A percentile compares a stretch with the other conserved stretches of the same genome.
These are phyloP conservation scores for Nannizziopsis barbatae DNA, from an alignment of 2,329 filamentous ascomycete genomes.

Conservation along the genomic window DNA sequence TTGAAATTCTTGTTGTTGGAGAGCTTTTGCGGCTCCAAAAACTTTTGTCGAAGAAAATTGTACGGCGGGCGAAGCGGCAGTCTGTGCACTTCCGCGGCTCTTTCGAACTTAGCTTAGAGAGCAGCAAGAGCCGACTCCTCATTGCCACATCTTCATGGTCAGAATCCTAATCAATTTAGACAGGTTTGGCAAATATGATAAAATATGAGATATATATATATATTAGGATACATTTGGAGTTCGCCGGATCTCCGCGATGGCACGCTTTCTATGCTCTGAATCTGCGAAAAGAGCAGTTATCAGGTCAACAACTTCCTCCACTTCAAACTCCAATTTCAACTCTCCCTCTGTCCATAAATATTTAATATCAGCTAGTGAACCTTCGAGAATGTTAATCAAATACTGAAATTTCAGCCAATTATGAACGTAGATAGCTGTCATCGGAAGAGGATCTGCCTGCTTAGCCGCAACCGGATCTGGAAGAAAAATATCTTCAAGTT, in stretches of 20 bases:
- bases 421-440: constrained; percentile 51
- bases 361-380: constrained; percentile 53
- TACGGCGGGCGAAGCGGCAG: constrained; percentile 34
- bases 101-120: too few species aligned
- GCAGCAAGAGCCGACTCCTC: too few species aligned
- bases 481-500: constrained; percentile 47
- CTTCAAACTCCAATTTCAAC: constrained; percentile 49
- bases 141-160: too few species aligned
- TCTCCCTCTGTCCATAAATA: constrained; percentile 56
- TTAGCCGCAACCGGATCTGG: constrained; percentile 26
- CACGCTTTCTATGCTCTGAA: constrained; percentile 46
- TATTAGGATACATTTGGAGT: constrained; percentile 18
- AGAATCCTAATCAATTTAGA: neutral
- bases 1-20: too few species aligned
- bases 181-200: too few species aligned
- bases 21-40: constrained; percentile 12
- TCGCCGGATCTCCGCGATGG: constrained; percentile 47
- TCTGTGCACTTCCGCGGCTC: constrained; percentile 21
- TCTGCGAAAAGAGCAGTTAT: constrained; percentile 55
- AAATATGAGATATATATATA: neutral
- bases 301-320: constrained; percentile 51
- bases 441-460: constrained; percentile 31
- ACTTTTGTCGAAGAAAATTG: constrained; percentile 22
- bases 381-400: constrained; percentile 51
- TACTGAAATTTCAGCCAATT: constrained; percentile 58